phyloP scores from a whole-genome alignment of 345 rosid species.

The Microthlaspi erraticum region DNA sequence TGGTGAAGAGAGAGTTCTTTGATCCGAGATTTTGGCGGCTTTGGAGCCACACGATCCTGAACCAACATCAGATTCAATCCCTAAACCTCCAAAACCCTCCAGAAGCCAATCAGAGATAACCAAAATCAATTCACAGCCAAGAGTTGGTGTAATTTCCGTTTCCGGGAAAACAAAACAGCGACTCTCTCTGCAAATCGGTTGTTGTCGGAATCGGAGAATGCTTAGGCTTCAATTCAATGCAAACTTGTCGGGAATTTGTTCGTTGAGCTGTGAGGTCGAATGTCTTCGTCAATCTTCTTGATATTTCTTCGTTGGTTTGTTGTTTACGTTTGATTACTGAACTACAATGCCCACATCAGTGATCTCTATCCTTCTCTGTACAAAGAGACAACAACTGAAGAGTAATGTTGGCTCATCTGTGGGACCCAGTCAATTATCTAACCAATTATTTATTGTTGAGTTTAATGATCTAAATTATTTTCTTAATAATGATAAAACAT shows the following conservation, averaged over 20 bases:
- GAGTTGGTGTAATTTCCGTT: neutral
- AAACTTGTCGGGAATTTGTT: conserved; percentile 13
- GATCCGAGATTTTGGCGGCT: conserved; percentile 60
- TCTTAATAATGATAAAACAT: neutral
- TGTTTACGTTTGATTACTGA: conserved; percentile 28
- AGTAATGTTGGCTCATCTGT: conserved; percentile 26
- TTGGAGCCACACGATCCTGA: conserved; percentile 67
- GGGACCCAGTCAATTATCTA: conserved; percentile 1
- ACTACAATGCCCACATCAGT: conserved; percentile 18
- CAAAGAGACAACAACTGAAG: conserved; percentile 29
- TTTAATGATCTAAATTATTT: neutral
- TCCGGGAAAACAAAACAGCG: neutral
- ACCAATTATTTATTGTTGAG: neutral
- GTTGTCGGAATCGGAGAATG: conserved; percentile 33
- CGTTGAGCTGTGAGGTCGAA: conserved; percentile 34
- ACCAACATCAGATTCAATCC: conserved; percentile 68
- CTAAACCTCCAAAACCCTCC: conserved; percentile 4
- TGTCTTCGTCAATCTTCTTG: conserved; percentile 20
- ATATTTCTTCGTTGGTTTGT: neutral
- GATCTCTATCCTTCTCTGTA: neutral
- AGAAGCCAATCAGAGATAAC: neutral
- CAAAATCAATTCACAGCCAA: neutral
- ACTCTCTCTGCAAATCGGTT: conserved; percentile 26
- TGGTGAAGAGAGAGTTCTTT: conserved; percentile 44
- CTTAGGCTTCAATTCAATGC: conserved; percentile 42